These are phyloP conservation scores for Penicillium tannophilum DNA, from an alignment of 495 filamentous ascomycete species.

Conservation along the genomic window DNA sequence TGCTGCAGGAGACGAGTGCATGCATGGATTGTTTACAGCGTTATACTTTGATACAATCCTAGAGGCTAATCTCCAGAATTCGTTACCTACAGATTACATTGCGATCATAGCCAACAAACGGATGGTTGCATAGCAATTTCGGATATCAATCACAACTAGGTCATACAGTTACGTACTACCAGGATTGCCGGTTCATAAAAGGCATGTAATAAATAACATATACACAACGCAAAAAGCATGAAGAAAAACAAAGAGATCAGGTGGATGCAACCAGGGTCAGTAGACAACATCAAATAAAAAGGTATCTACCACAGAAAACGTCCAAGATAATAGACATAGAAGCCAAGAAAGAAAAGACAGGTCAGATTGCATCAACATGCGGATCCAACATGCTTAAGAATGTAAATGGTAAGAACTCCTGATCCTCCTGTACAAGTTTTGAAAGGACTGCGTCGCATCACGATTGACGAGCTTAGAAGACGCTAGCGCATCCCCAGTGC, in stretches of 20 bases:
- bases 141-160: neutral
- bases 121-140: neutral
- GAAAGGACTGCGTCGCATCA: conserved; percentile 19
- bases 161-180: neutral
- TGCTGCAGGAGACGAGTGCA: too few species aligned
- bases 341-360: conserved; percentile 18
- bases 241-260: conserved; percentile 29
- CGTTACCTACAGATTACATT: too few species aligned
- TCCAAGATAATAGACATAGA: conserved; percentile 36
- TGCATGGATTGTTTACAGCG: too few species aligned
- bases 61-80: too few species aligned
- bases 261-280: conserved; percentile 35
- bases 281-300: conserved; percentile 41
- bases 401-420: conserved; percentile 23
- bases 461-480: conserved; percentile 46
- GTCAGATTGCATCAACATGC: neutral
- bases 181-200: conserved; percentile 12
- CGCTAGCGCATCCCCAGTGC: conserved; percentile 66
- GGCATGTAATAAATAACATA: conserved; percentile 33
- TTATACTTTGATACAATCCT: too few species aligned
- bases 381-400: neutral
- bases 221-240: conserved; percentile 26
- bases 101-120: too few species aligned
- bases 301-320: conserved; percentile 39
- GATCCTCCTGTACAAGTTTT: conserved; percentile 39